Base-by-base conservation (phyloP, 73 alveolate genomes). In the Durusdinium trenchii region DNA sequence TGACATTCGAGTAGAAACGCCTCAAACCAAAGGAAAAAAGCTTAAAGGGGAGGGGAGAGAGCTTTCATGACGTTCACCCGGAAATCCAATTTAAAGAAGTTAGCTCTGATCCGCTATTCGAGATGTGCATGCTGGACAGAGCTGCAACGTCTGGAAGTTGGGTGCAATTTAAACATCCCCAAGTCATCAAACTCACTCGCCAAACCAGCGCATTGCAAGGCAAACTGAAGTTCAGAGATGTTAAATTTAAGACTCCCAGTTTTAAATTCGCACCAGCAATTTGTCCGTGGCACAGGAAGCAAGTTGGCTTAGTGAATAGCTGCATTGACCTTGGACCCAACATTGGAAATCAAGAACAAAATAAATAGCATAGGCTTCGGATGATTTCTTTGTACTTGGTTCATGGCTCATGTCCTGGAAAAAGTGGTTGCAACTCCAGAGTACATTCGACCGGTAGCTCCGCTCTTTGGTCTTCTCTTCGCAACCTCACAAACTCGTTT, bases 321-420 rank as follows among this genome's bases (percentile, higher is more conserved):
- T 89, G 96, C 96, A 89, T 89, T 23, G 96, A 71, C 96, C 96
- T 89, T 40, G n/a, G n/a, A n/a, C n/a, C n/a, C n/a, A n/a, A n/a
- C n/a, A n/a, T n/a, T n/a, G n/a, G n/a, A n/a, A 69, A 23, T 14
- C 38, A 40, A 5, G 35, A 62, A 9, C 51, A 73, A 0, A 36
- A 32, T 30, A n/a, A n/a, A n/a, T 32, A 10, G 52, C 48, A 36
- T 7, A 40, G 51, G 9, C 54, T 0, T 73, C 51, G 52, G 40
- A 32, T 23, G 0, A 32, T 60, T 60, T 60, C 87, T 43, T 18
- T 12, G 61, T 0, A 78, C 94, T 84, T 30, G 36, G 94, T 40
- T 51, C 12, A 32, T 6, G 35, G 75, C 94, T 84, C 94, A 18
- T 57, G 84, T 20, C 95, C 95, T 6, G 75, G 45, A 47, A 89